Base-by-base conservation (phyloP, 345 rosid genomes). In the Diplotaxis tenuifolia region DNA sequence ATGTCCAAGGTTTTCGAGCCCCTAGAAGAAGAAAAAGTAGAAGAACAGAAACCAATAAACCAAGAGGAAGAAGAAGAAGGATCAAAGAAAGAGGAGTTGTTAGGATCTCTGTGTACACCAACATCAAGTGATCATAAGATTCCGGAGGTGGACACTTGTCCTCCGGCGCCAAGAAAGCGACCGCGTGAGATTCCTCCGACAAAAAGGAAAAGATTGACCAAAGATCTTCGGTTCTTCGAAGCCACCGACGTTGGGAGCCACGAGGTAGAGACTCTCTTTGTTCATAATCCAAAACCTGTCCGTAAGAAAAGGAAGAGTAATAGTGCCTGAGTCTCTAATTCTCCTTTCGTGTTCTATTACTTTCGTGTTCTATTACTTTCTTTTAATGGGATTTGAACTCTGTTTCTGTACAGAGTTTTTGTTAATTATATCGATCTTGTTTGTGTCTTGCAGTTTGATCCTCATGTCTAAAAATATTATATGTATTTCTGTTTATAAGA, bases 81-180 rank as follows among this genome's bases (percentile, higher is more conserved):
- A 12, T 64, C 42, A 5, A 70, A 65, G 62, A 65, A 65, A 57
- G 59, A 70, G 65, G 80, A 76, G 27, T 7, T 61, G 40, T 49
- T 75, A 61, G 78, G 66, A 42, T 76, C 79, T 18, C 3, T 76
- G 31, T 67, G 69, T 62, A 76, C 80, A 34, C 80, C 75, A 23
- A 76, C 75, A 12, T 76, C 80, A 25, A 76, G 80, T 58, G 80
- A 76, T 32, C 80, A 76, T 52, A 70, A 64, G 66, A 76, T 76
- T 36, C 80, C 80, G 6, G 75, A 64, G 47, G 55, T 70, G 9
- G 80, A 76, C 6, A 70, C 75, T 23, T 76, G 80, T 64, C 80
- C 75, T 56, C 72, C 80, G 36, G 67, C 80, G 38, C 80, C 80
- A 57, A 76, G 80, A 59, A 76, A 76, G 27, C 54, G 75, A 47